Conservation (phyloP, 1,284 basidiomycete species). For the Macrocystidia cucumis region DNA sequence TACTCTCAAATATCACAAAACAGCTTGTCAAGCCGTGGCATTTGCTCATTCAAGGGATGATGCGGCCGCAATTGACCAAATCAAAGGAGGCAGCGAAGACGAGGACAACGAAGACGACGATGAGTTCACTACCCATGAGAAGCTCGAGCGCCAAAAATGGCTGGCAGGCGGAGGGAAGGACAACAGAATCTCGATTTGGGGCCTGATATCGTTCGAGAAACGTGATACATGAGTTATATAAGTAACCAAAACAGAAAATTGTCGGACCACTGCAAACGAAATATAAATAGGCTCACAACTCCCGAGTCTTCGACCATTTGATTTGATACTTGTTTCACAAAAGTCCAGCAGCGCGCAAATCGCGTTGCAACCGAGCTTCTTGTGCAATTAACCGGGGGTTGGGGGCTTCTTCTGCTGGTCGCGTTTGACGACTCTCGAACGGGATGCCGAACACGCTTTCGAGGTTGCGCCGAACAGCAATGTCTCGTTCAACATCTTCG, state of each 20-base stretch:
- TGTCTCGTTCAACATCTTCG: slow-evolving; percentile 14
- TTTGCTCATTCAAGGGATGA: slow-evolving; percentile 41
- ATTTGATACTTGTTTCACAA: slow-evolving; percentile 20
- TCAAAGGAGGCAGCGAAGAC: neutral
- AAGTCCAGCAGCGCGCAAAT: slow-evolving; percentile 48
- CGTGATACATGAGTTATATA: too few species aligned
- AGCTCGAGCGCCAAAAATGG: slow-evolving; percentile 52
- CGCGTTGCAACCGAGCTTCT: slow-evolving; percentile 40
- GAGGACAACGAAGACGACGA: slow-evolving; percentile 42
- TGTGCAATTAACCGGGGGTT: slow-evolving; percentile 19
- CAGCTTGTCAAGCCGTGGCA: slow-evolving; percentile 58
- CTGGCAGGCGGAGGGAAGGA: slow-evolving; percentile 71
- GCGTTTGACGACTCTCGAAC: slow-evolving; percentile 9
- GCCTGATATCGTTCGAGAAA: slow-evolving; percentile 62
- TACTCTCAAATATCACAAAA: slow-evolving; percentile 72
- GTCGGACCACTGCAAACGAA: neutral
- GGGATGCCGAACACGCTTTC: slow-evolving; percentile 14
- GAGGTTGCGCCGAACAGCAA: slow-evolving; percentile 14
- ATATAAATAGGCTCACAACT: neutral
- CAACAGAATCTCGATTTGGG: slow-evolving; percentile 71
- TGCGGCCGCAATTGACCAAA: neutral
- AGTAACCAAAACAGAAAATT: neutral
- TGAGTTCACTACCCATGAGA: slow-evolving; percentile 44
- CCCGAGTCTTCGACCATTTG: too few species aligned
- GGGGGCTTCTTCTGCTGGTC: neutral